Percentiles rank a stretch among this genome's conserved stretches.
These are phyloP conservation scores for Amanita inopinata DNA, from an alignment of 768 basidiomycete species.

Conservation along the genomic window DNA sequence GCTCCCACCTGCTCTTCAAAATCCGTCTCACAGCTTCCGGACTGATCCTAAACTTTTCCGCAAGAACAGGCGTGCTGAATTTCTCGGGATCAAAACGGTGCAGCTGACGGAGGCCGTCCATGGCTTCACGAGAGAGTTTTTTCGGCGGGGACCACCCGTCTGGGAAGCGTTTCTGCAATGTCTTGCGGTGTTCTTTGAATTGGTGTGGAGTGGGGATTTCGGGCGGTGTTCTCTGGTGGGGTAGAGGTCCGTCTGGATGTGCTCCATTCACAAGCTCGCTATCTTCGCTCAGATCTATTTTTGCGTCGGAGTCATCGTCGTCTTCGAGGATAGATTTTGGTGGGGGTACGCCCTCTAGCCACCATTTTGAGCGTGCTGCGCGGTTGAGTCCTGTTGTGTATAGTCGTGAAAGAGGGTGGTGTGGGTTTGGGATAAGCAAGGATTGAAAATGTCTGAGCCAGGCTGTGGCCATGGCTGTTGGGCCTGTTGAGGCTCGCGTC, in stretches of 20 bases:
- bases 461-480: slow-evolving; percentile 1
- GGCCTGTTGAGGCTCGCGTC: not conserved
- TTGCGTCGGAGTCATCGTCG: slow-evolving; percentile 32
- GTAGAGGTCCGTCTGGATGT: slow-evolving; percentile 25
- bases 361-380: slow-evolving; percentile 27
- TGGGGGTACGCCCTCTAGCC: slow-evolving; percentile 25
- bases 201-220: slow-evolving; percentile 35
- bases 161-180: slow-evolving; percentile 47
- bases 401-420: not conserved
- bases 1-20: slow-evolving; percentile 65
- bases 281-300: slow-evolving; percentile 43
- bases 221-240: slow-evolving; percentile 29
- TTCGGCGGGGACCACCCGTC: slow-evolving; percentile 71
- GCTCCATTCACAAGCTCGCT: slow-evolving; percentile 36
- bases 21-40: slow-evolving; percentile 77
- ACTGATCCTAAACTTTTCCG: slow-evolving; percentile 68
- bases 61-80: slow-evolving; percentile 60
- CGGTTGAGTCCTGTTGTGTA: slow-evolving; percentile 4
- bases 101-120: slow-evolving; percentile 68
- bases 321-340: slow-evolving; percentile 41
- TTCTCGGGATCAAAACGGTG: slow-evolving; percentile 51
- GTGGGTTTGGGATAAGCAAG: slow-evolving; percentile 6
- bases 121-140: slow-evolving; percentile 74
- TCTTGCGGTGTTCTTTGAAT: slow-evolving; percentile 39
- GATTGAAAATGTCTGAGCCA: slow-evolving; percentile 3